Evolutionary conservation across 805 yeast genomes (phyloP).

Genomic region (Saccharomycopsis sp.): DNA sequence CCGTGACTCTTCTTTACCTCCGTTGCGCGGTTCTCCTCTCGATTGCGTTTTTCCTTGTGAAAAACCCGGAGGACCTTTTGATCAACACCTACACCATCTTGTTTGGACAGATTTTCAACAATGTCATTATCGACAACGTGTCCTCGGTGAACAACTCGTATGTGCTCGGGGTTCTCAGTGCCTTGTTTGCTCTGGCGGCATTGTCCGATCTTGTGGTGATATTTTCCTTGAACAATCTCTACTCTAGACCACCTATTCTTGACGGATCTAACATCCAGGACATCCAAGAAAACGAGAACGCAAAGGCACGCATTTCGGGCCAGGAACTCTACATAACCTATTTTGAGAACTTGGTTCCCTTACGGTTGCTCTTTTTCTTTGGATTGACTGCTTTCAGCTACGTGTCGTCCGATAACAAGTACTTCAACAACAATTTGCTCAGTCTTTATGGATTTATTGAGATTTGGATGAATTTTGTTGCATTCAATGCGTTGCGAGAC

Average conservation of each 20-base stretch:
- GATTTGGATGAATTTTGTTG: slow-evolving; percentile 49
- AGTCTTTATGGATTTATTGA: slow-evolving; percentile 47
- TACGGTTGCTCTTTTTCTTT: slow-evolving; percentile 40
- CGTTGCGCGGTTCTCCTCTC: slow-evolving; percentile 16
- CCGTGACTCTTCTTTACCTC: slow-evolving; percentile 16
- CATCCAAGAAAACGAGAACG: slow-evolving; percentile 17
- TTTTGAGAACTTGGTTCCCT: slow-evolving; percentile 49
- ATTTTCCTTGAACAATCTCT: slow-evolving; percentile 15
- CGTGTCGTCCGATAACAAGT: slow-evolving; percentile 31
- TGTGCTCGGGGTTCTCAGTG: slow-evolving; percentile 16
- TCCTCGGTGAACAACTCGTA: slow-evolving; percentile 12
- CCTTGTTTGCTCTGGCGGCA: slow-evolving; percentile 13
- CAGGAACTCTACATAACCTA: slow-evolving; percentile 26
- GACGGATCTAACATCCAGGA: slow-evolving; percentile 16
- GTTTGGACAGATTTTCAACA: slow-evolving; percentile 17
- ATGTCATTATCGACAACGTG: slow-evolving; percentile 18
- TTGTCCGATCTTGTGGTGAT: slow-evolving; percentile 19
- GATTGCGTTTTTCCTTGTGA: slow-evolving; percentile 17
- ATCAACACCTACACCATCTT: slow-evolving; percentile 17
- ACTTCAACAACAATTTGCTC: slow-evolving; percentile 43
- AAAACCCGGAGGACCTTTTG: slow-evolving; percentile 17
- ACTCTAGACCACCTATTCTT: slow-evolving; percentile 17
- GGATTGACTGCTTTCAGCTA: slow-evolving; percentile 38
- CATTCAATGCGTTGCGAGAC: slow-evolving; percentile 45
- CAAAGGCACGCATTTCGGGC: slow-evolving; percentile 17